Percentiles rank a stretch among this genome's conserved stretches.
Conservation (phyloP, 192 early-diverging fungal genomes). For the Entrophospora sp. region DNA sequence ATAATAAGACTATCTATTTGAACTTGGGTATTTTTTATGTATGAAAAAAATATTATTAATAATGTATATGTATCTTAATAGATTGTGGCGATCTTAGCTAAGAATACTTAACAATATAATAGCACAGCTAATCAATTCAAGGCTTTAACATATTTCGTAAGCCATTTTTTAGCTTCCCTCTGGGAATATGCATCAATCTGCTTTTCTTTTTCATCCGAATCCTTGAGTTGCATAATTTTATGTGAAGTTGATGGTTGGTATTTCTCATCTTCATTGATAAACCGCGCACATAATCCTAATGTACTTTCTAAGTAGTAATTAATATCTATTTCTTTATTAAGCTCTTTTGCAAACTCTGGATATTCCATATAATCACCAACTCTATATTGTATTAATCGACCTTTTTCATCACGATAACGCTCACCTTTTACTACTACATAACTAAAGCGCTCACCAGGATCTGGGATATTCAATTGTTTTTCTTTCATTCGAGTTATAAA, state of each 20-base stretch:
- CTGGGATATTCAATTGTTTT: neutral
- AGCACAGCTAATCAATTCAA: neutral
- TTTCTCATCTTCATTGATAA: neutral
- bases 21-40: too few species aligned
- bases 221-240: conserved; percentile 10
- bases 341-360: neutral
- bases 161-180: neutral
- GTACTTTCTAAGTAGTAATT: neutral
- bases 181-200: conserved; percentile 12
- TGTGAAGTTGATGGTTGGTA: neutral
- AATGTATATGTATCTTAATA: neutral
- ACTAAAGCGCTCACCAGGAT: neutral
- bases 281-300: neutral
- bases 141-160: neutral
- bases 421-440: neutral
- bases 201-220: conserved; percentile 7
- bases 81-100: too few species aligned
- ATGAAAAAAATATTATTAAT: neutral
- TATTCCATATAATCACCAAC: neutral
- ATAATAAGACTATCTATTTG: neutral
- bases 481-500: neutral
- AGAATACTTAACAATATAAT: too few species aligned
- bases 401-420: neutral
- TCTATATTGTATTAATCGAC: neutral
- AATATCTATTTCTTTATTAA: neutral